phyloP scores from a whole-genome alignment of 1,139 yeast genomes.

The Nakaseomyces sp. region DNA sequence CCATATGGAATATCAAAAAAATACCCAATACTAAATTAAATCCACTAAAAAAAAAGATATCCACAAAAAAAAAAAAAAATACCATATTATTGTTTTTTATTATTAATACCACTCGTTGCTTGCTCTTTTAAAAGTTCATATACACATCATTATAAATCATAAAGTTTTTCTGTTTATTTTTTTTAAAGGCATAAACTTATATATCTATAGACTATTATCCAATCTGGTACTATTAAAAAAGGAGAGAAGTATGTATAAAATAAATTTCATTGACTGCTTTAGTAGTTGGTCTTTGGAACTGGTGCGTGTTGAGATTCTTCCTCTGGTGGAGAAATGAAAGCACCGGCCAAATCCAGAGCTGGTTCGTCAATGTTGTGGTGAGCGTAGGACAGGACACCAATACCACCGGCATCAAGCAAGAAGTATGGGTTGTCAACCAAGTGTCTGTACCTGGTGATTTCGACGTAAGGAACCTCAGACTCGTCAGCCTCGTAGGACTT shows the following conservation, averaged over 20 bases:
- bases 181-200: too few relatives aligned
- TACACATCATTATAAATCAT: too few relatives aligned
- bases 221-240: too few relatives aligned
- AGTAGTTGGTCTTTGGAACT: slow-evolving; percentile 3
- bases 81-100: background rate
- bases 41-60: too few relatives aligned
- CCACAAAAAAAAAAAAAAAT: slow-evolving; percentile 4
- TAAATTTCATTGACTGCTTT: background rate
- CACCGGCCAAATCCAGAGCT: slow-evolving; percentile 72
- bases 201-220: too few relatives aligned
- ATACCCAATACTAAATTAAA: background rate
- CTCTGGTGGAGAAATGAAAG: slow-evolving; percentile 63
- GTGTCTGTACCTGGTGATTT: slow-evolving; percentile 28
- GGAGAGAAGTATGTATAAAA: too few relatives aligned
- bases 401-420: slow-evolving; percentile 89
- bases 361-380: slow-evolving; percentile 82
- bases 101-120: too few relatives aligned
- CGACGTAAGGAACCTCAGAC: slow-evolving; percentile 30
- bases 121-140: too few relatives aligned
- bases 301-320: slow-evolving; percentile 33
- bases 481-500: slow-evolving; percentile 25
- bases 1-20: background rate
- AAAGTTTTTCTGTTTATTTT: too few relatives aligned
- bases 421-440: slow-evolving; percentile 58
- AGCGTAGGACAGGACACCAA: slow-evolving; percentile 84